Conservation (phyloP, 192 early-diverging fungal species). For the Paraglomus occultum region DNA sequence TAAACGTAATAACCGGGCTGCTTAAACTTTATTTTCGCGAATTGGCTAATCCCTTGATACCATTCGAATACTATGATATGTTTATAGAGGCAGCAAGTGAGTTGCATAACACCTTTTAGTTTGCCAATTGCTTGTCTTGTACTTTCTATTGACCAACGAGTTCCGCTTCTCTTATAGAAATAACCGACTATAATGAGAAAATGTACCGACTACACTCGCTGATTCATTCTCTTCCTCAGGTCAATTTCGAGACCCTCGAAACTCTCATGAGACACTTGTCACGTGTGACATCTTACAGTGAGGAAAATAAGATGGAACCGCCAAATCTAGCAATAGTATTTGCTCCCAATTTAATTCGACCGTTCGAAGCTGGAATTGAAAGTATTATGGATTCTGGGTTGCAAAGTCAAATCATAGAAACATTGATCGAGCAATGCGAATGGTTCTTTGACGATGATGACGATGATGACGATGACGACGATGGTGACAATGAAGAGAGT, state of each 20-base stretch:
- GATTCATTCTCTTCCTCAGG: constrained; percentile 61
- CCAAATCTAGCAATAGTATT: constrained; percentile 91
- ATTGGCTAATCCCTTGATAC: constrained; percentile 66
- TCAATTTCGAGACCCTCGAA: constrained; percentile 58
- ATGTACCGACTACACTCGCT: constrained; percentile 66
- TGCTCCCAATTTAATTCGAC: constrained; percentile 73
- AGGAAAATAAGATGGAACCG: constrained; percentile 86
- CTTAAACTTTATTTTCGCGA: constrained; percentile 78
- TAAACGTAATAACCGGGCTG: constrained; percentile 66
- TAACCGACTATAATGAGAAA: constrained; percentile 64
- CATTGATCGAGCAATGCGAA: constrained; percentile 65
- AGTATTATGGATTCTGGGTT: constrained; percentile 67
- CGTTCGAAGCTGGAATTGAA: constrained; percentile 49
- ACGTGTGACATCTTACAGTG: constrained; percentile 60
- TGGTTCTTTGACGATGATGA: constrained; percentile 57
- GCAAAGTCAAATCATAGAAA: constrained; percentile 69
- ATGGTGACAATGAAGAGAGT: neutral
- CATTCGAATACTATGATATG: constrained; percentile 65
- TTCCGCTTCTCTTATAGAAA: constrained; percentile 31
- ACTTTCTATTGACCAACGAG: neutral
- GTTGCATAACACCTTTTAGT: neutral
- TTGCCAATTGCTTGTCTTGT: neutral
- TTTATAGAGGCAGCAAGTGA: constrained; percentile 66
- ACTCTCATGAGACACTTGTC: constrained; percentile 66
- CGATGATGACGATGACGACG: constrained; percentile 32